A percentile compares a stretch with the other conserved stretches of the same genome.
phyloP scores from a whole-genome alignment of 2,329 filamentous ascomycete species.

The Talaromyces sp. region DNA sequence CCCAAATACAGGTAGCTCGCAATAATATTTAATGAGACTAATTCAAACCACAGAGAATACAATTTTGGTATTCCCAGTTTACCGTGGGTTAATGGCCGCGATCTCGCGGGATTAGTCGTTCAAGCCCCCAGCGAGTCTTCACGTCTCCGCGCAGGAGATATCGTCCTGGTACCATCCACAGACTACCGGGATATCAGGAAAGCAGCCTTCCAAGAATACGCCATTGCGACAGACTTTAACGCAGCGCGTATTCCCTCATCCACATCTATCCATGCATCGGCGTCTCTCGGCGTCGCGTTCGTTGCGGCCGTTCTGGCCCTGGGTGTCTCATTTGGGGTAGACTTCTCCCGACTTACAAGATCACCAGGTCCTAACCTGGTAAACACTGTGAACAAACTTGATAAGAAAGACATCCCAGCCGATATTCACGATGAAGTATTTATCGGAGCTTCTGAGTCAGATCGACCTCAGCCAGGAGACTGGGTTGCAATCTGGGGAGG shows the following conservation, averaged over 20 bases:
- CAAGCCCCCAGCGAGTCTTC: conserved; percentile 46
- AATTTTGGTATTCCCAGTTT: conserved; percentile 70
- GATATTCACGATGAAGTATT: conserved; percentile 68
- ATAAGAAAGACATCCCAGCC: conserved; percentile 54
- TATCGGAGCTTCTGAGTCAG: conserved; percentile 53
- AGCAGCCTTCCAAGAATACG: conserved; percentile 71
- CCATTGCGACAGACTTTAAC: conserved; percentile 67
- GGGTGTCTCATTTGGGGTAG: conserved; percentile 70
- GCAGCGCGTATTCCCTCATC: conserved; percentile 62
- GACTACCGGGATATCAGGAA: conserved; percentile 74
- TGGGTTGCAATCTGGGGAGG: conserved; percentile 77
- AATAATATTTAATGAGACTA: not conserved
- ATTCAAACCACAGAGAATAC: conserved; percentile 58
- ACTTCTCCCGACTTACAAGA: conserved; percentile 53
- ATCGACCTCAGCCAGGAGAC: conserved; percentile 63
- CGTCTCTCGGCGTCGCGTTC: conserved; percentile 70
- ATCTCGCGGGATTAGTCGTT: conserved; percentile 68
- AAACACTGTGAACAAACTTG: conserved; percentile 51
- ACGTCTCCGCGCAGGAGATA: conserved; percentile 60
- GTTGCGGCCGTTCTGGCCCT: conserved; percentile 69
- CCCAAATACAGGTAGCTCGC: not conserved
- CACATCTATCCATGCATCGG: conserved; percentile 58
- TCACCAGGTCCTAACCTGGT: conserved; percentile 63
- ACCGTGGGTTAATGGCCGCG: conserved; percentile 70
- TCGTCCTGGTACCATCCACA: conserved; percentile 67